phyloP scores from a whole-genome alignment of 1,284 basidiomycete species.

The Cryptococcus floricola region DNA sequence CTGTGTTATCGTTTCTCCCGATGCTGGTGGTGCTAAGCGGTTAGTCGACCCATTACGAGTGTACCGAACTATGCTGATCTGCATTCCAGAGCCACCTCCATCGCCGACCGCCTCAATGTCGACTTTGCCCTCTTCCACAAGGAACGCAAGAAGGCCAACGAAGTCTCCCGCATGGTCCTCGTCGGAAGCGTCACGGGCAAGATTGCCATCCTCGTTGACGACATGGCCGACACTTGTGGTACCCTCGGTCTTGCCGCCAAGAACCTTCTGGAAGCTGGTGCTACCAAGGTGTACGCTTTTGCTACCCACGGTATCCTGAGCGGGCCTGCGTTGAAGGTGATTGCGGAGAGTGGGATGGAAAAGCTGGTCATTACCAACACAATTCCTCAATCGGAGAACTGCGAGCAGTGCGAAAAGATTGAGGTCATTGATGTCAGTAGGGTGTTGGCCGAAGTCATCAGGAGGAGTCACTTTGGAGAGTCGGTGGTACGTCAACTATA shows the following conservation, averaged over 20 bases:
- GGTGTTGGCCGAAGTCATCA: constrained; percentile 94
- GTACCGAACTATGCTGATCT: not conserved
- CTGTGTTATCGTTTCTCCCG: constrained; percentile 95
- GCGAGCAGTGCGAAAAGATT: constrained; percentile 73
- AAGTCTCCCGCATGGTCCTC: constrained; percentile 97
- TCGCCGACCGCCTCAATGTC: constrained; percentile 92
- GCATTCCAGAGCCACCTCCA: constrained; percentile 77
- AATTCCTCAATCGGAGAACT: constrained; percentile 82
- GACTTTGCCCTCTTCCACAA: constrained; percentile 99
- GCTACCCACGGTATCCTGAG: constrained; percentile 97
- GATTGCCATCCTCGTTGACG: constrained; percentile 95
- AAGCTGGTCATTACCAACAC: constrained; percentile 99
- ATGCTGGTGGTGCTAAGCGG: constrained; percentile 98
- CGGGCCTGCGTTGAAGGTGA: constrained; percentile 72
- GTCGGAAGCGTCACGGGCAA: constrained; percentile 93
- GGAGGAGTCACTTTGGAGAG: constrained; percentile 61
- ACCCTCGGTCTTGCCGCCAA: constrained; percentile 89
- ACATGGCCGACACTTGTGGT: constrained; percentile 99
- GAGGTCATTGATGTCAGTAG: constrained; percentile 94
- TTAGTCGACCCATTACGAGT: constrained; percentile 42
- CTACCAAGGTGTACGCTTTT: constrained; percentile 78
- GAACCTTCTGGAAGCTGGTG: constrained; percentile 87
- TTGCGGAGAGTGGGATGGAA: constrained; percentile 74
- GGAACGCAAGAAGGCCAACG: constrained; percentile 98
- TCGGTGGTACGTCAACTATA: constrained; percentile 42